Evolutionary conservation across 1,284 basidiomycete species (phyloP), one percentile per base, ranked within the genome.

Genomic region (Leccinum discolor): DNA sequence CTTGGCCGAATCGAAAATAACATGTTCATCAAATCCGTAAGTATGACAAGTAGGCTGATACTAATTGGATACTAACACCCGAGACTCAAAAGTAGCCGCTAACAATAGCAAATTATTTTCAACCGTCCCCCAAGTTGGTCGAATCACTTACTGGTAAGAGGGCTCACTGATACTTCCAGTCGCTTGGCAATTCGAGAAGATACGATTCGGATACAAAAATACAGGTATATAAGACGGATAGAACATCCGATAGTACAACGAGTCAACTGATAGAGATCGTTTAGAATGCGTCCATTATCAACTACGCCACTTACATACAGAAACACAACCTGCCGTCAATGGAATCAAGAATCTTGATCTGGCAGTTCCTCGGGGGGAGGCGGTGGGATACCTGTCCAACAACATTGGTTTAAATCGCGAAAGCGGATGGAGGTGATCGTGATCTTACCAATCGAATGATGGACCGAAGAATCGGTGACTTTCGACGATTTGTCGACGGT

Each of bases 381-480:
- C 1, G 63, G 67, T 16, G 61, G 60, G 0, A 73, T 61, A 4
- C 50, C 72, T 72, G 7, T 1, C 52, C 14, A 5, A 58, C 11
- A 35, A 26, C 1, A 12, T 62, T 18, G 4, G 11, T 50, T 47
- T 8, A 60, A 60, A 60, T 47, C 16, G 23, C 7, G 18, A 58
- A 5, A 16, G 10, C 32, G 7, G 5, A 59, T 50, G 16, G 12
- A 26, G 4, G 8, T 8, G 35, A 64, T 67, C 2, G 47, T 21
- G 52, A 54, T 58, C 67, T 64, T 64, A 76, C 71, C 67, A 66
- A 72, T 73, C 23, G 74, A 65, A 38, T 74, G 74, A 50, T 74
- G 73, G n/a, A 74, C 70, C 3, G 74, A 74, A 2, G 72, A 70
- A 60, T 76, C 72, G 3, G 70, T 67, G 60, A 58, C 16, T n/a